Evolutionary conservation across 169 alveolate species (phyloP).

Genomic region (Cryptosporidium canis): DNA sequence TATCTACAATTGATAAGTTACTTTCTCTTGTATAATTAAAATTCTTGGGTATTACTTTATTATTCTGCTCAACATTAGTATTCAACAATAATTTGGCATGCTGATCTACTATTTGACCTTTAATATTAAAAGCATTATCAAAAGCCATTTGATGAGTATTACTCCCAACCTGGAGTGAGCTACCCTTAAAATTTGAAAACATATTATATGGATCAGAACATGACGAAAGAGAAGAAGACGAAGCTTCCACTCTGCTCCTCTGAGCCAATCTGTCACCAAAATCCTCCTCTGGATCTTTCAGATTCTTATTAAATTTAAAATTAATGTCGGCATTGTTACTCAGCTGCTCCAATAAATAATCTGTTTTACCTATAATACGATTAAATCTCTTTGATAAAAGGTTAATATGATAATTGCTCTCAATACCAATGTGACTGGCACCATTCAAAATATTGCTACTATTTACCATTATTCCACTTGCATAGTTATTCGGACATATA

Average conservation of each 20-base stretch:
- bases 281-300: neutral
- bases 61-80: neutral
- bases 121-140: neutral
- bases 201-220: neutral
- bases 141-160: neutral
- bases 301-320: neutral
- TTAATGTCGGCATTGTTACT: neutral
- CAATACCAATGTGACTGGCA: neutral
- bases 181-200: neutral
- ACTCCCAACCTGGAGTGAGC: neutral
- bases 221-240: neutral
- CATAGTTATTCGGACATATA: neutral
- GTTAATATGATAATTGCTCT: neutral
- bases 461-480: neutral
- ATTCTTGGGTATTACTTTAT: neutral
- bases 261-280: neutral
- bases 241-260: neutral
- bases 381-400: slow-evolving; percentile 24
- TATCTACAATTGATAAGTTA: slow-evolving; percentile 12
- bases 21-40: slow-evolving; percentile 28
- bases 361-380: slow-evolving; percentile 49
- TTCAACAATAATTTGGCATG: neutral
- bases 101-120: neutral
- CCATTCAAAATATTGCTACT: neutral
- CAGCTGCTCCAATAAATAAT: slow-evolving; percentile 42